A percentile compares a stretch with the other conserved stretches of the same genome.
Conservation (phyloP, 2,329 filamentous ascomycete species). For the Myriosclerotinia curreyana region DNA sequence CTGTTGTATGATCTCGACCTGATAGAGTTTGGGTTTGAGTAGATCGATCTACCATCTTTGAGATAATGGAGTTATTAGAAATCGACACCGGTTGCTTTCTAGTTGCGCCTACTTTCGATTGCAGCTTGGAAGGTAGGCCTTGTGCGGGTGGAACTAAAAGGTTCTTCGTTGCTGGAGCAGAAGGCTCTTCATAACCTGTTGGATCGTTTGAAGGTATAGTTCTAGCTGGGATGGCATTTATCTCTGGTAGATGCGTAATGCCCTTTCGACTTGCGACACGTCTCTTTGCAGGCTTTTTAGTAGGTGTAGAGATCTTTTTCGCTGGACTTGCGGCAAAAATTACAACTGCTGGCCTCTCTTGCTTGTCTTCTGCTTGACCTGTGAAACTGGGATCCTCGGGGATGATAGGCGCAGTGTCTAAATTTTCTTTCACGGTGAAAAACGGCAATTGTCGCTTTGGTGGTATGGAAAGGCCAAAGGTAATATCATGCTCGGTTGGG, state of each 20-base stretch:
- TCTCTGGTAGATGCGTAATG: neutral
- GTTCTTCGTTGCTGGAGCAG: constrained; percentile 31
- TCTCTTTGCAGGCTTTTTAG: neutral
- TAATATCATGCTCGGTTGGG: constrained; percentile 18
- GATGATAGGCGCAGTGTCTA: neutral
- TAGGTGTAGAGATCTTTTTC: neutral
- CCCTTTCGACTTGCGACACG: constrained; percentile 8
- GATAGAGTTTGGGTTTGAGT: constrained; percentile 37
- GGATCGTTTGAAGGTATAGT: neutral
- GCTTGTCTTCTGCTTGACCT: neutral
- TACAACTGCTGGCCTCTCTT: constrained; percentile 8
- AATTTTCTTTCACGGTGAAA: constrained; percentile 21
- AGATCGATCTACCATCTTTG: constrained; percentile 35
- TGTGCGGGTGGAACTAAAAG: constrained; percentile 23
- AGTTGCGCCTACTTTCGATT: neutral
- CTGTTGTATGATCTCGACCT: constrained; percentile 27
- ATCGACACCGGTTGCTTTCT: constrained; percentile 26
- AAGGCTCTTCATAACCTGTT: neutral
- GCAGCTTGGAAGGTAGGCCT: constrained; percentile 29
- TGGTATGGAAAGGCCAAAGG: constrained; percentile 27
- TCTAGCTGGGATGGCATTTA: neutral
- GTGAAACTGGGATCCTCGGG: neutral
- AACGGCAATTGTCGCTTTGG: constrained; percentile 36
- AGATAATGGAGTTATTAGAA: constrained; percentile 16
- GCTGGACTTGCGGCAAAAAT: neutral